Evolutionary conservation across 176 grass and related monocot genomes (phyloP), one percentile per base, ranked within the genome.

Genomic region (Avena eriantha): DNA sequence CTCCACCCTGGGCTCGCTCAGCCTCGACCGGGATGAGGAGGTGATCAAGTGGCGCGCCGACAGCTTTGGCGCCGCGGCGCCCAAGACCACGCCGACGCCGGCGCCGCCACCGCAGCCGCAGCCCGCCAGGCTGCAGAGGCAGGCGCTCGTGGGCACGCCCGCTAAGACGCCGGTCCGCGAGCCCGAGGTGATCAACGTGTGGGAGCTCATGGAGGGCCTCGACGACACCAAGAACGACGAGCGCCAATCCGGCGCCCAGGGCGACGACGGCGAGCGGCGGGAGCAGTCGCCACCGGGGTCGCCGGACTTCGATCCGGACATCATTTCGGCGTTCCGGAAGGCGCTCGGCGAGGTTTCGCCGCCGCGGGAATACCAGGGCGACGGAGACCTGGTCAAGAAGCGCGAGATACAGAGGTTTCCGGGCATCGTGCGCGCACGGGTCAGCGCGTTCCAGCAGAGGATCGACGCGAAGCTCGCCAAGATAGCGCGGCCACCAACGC

Each of bases 141-240:
- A 89, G 24, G 46, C 85, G 90, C 31, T 4, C 15, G 54, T 86
- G 1, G 82, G 77, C 14, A 90, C 92, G n/a, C 97, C 89, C 12
- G 86, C 82, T 83, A 89, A 91, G 85, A 87, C 97, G 4, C 90
- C 88, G 12, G 67, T 54, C 10, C 78, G 82, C 47, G 94, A 97
- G 58, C 94, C 92, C 1, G 94, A 99, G 87, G 83, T 94, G 64
- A 99, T 99, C 77, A 97, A 97, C 48, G 94, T 95, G 29, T 99
- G 92, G 97, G 97, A 99, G 82, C 94, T 99, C 89, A 99, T 99
- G 97, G 94, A 89, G 66, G 94, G 97, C 16, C 93, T 99, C 31
- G 97, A 94, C 6, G 97, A 96, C 86, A 50, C 91, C 84, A 63
- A 75, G 23, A 86, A 90, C 16, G 88, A 83, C 14, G 78, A 91